Percentiles rank a stretch among this genome's conserved stretches.
phyloP scores from a whole-genome alignment of 495 filamentous ascomycete genomes.

The Hypoxylon fuscum region DNA sequence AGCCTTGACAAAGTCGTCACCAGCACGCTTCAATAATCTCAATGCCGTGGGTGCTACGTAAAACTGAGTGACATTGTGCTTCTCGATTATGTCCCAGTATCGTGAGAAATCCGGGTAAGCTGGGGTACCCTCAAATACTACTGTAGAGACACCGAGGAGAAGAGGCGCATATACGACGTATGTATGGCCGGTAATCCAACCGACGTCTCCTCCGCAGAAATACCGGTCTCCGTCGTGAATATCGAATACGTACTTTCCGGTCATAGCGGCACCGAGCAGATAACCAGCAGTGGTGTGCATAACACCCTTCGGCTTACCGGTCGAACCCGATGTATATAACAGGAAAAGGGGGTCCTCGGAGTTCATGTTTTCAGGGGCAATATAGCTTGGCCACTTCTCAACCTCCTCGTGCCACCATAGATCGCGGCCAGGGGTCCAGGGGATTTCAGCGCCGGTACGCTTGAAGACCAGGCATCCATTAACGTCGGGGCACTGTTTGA shows the following conservation, averaged over 20 bases:
- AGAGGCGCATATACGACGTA: slow-evolving; percentile 98
- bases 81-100: slow-evolving; percentile 98
- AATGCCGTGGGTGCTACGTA: slow-evolving; percentile 97
- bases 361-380: slow-evolving; percentile 84
- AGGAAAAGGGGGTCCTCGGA: slow-evolving; percentile 97
- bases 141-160: slow-evolving; percentile 88
- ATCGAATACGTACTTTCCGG: slow-evolving; percentile 98
- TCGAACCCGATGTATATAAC: slow-evolving; percentile 97
- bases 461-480: slow-evolving; percentile 88
- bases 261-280: slow-evolving; percentile 88
- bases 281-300: slow-evolving; percentile 98
- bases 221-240: slow-evolving; percentile 92
- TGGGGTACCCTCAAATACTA: slow-evolving; percentile 99
- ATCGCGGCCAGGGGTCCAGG: slow-evolving; percentile 88
- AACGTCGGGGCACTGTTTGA: slow-evolving; percentile 96
- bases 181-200: slow-evolving; percentile 99
- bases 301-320: slow-evolving; percentile 98
- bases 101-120: slow-evolving; percentile 97
- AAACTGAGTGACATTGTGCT: slow-evolving; percentile 96
- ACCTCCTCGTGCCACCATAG: slow-evolving; percentile 99
- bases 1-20: slow-evolving; percentile 87
- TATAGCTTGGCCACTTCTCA: slow-evolving; percentile 92
- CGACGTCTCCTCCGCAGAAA: slow-evolving; percentile 98
- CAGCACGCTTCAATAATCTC: slow-evolving; percentile 91
- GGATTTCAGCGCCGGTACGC: slow-evolving; percentile 93